Percentiles rank a stretch among this genome's conserved stretches.
phyloP scores from a whole-genome alignment of 2,329 filamentous ascomycete genomes.

The Catunica adiposa region DNA sequence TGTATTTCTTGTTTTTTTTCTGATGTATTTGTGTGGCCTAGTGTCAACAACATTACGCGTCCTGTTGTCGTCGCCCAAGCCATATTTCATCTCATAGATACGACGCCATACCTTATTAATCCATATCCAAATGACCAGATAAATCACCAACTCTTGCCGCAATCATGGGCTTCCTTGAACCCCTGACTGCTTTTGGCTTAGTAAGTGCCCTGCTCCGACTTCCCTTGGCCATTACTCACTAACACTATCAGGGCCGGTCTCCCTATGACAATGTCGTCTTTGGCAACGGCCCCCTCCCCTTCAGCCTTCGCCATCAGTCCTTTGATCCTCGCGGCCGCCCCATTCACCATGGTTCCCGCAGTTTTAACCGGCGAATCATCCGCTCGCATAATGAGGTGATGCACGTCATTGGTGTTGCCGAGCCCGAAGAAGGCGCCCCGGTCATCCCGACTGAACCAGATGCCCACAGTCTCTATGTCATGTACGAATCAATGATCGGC shows the following conservation, averaged over 20 bases:
- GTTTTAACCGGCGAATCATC: slow-evolving; percentile 39
- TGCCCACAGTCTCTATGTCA: slow-evolving; percentile 24
- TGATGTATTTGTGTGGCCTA: no score
- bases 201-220: slow-evolving; percentile 22
- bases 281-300: slow-evolving; percentile 29
- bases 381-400: slow-evolving; percentile 47
- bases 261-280: slow-evolving; percentile 41
- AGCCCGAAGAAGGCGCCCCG: slow-evolving; percentile 32
- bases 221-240: slow-evolving; percentile 1
- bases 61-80: no score
- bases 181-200: slow-evolving; percentile 39
- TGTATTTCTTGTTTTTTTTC: no score
- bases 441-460: slow-evolving; percentile 26
- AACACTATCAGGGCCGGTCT: slow-evolving; percentile 33
- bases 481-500: slow-evolving; percentile 33
- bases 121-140: neutral
- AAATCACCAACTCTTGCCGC: neutral
- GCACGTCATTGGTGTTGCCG: slow-evolving; percentile 44
- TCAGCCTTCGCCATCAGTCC: slow-evolving; percentile 28
- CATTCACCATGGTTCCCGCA: slow-evolving; percentile 36
- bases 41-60: no score
- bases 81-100: no score
- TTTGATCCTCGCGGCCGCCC: slow-evolving; percentile 41
- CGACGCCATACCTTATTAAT: neutral
- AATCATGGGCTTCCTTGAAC: slow-evolving; percentile 37